Percentiles rank a stretch among this genome's conserved stretches.
These are phyloP conservation scores for Botryosphaeria dothidea DNA, from an alignment of 2,329 filamentous ascomycete genomes.

Conservation along the genomic window DNA sequence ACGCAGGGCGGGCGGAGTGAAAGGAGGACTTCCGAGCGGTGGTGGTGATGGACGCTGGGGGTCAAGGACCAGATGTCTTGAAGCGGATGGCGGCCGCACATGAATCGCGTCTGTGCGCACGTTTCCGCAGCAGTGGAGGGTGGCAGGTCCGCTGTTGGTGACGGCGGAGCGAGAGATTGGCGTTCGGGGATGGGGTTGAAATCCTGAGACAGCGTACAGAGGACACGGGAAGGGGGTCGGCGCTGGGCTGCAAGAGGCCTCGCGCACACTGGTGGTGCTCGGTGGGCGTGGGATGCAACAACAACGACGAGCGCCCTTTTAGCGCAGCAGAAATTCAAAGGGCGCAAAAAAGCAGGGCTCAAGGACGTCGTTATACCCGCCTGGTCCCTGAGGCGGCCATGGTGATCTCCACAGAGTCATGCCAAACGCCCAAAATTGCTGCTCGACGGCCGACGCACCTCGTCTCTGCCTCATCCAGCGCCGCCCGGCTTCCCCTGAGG, in stretches of 20 bases:
- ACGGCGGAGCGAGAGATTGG: slow-evolving; percentile 6
- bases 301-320: neutral
- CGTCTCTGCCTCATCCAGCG: slow-evolving; percentile 2
- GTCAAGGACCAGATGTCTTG: slow-evolving; percentile 17
- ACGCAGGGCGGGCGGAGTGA: slow-evolving; percentile 14
- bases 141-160: neutral
- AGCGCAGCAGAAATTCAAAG: neutral
- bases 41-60: slow-evolving; percentile 8
- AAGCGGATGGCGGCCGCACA: slow-evolving; percentile 13
- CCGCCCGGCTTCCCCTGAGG: slow-evolving; percentile 11
- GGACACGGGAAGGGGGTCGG: slow-evolving; percentile 10
- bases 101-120: slow-evolving; percentile 15
- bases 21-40: slow-evolving; percentile 1
- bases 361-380: slow-evolving; percentile 5
- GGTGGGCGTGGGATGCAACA: slow-evolving; percentile 10
- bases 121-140: slow-evolving; percentile 6
- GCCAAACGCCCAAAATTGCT: neutral
- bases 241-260: slow-evolving; percentile 13
- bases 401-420: slow-evolving; percentile 14
- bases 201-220: slow-evolving; percentile 13
- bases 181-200: slow-evolving; percentile 8
- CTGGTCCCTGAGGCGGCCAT: slow-evolving; percentile 14
- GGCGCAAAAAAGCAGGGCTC: neutral
- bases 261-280: neutral
- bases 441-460: neutral